Evolutionary conservation across 2,329 filamentous ascomycete genomes (phyloP).

Genomic region (Claviceps sp.): DNA sequence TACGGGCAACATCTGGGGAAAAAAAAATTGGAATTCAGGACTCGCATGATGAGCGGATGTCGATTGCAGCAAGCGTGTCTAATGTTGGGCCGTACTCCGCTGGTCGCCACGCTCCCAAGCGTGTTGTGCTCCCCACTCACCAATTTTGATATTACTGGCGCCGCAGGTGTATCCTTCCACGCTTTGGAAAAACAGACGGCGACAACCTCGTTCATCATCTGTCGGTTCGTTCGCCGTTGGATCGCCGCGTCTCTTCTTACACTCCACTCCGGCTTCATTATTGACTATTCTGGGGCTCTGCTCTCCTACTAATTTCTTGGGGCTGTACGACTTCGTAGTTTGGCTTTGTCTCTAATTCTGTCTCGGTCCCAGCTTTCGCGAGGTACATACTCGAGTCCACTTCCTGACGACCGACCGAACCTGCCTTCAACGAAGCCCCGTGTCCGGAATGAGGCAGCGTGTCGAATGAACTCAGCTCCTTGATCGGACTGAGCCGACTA

Average conservation of each 20-base stretch:
- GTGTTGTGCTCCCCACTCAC: conserved; percentile 1
- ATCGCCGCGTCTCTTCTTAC: neutral
- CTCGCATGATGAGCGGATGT: no score
- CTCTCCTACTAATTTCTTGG: neutral
- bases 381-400: neutral
- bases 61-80: no score
- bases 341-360: neutral
- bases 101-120: conserved; percentile 2
- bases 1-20: no score
- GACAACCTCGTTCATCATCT: conserved; percentile 4
- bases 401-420: neutral
- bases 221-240: neutral
- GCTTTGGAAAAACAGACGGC: conserved; percentile 4
- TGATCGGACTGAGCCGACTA: conserved; percentile 41
- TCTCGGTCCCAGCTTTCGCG: neutral
- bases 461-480: conserved; percentile 43
- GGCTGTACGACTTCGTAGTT: neutral
- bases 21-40: no score
- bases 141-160: conserved; percentile 2
- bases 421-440: neutral
- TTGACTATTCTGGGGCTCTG: neutral
- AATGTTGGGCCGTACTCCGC: no score
- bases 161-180: conserved; percentile 1
- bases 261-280: neutral
- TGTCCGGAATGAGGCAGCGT: conserved; percentile 45